Conservation (phyloP, 164 flowering plant species). For the Stephania yunnanensis region DNA sequence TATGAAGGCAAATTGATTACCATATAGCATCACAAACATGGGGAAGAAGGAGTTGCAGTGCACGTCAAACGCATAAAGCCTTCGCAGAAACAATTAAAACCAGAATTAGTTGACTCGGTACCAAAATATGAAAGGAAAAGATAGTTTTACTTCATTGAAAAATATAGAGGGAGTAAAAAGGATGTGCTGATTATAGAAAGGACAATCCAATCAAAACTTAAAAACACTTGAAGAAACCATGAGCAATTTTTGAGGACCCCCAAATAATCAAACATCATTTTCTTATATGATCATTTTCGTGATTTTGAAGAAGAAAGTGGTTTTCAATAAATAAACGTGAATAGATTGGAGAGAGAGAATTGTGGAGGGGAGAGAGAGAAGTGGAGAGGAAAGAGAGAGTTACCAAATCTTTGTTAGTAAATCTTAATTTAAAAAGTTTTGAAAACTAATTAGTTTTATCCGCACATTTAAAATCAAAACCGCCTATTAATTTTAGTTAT, state of each 20-base stretch:
- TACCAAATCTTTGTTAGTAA: too few species aligned
- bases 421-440: too few species aligned
- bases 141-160: not conserved
- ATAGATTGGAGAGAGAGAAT: too few species aligned
- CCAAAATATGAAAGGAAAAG: not conserved
- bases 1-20: slow-evolving; percentile 32
- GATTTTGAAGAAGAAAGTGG: too few species aligned
- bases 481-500: too few species aligned
- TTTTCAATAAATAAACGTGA: too few species aligned
- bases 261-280: too few species aligned
- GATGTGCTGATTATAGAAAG: not conserved
- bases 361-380: too few species aligned
- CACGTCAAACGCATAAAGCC: slow-evolving; percentile 99
- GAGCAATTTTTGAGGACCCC: not conserved
- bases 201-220: not conserved
- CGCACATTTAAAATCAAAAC: too few species aligned
- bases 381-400: too few species aligned
- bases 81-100: slow-evolving; percentile 27
- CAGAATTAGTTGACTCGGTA: slow-evolving; percentile 13
- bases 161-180: not conserved
- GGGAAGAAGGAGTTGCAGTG: slow-evolving; percentile 99
- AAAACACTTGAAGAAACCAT: not conserved
- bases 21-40: slow-evolving; percentile 85
- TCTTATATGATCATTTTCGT: too few species aligned
- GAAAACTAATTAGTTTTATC: too few species aligned